Evolutionary conservation across 192 early-diverging fungal genomes (phyloP), one percentile per base, ranked within the genome.

Genomic region (Allomyces javanicus): DNA sequence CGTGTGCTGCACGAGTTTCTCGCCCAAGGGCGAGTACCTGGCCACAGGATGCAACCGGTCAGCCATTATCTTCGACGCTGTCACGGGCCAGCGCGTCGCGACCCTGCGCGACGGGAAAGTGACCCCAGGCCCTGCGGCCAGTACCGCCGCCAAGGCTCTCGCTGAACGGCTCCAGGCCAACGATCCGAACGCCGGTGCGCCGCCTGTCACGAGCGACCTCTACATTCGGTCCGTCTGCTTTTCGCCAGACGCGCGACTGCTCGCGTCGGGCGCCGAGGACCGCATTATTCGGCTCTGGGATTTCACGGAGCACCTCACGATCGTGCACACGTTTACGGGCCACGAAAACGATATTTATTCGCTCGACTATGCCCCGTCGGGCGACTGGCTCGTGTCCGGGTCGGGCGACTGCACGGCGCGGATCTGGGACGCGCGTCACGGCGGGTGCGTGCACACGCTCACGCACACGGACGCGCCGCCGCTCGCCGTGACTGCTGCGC

Each of bases 341-440:
- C 96, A 98, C 70, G 88, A 91, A 63, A 89, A 92, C 76, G 96
- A 98, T 71, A 96, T 98, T 67, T 98, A 98, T 74, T 88, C 86
- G 25, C 79, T 98, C 69, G 96, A 96, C 68, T 98, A 93, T 79
- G 86, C 86, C 67, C 77, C 85, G 19, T 93, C 95, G 72, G 93
- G 93, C n/a, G 74, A 81, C 64, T 85, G 83, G 25, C 85, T 98
- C 67, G 90, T 93, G 33, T 90, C 88, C 22, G 96, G 94, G 24
- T 89, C 87, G 1, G 89, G 89, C 62, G 89, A 90, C 76, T 83
- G 84, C 68, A 88, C 87, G 0, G 87, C 85, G 62, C 77, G 91
- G 66, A 84, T 97, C 22, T 97, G 93, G 93, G 86, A 87, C 72
- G 81, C 92, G 70, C 83, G 84, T 26, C 79, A 79, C 40, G 92